Conservation (phyloP, 106 monocot species). For the Triglochin maritima region DNA sequence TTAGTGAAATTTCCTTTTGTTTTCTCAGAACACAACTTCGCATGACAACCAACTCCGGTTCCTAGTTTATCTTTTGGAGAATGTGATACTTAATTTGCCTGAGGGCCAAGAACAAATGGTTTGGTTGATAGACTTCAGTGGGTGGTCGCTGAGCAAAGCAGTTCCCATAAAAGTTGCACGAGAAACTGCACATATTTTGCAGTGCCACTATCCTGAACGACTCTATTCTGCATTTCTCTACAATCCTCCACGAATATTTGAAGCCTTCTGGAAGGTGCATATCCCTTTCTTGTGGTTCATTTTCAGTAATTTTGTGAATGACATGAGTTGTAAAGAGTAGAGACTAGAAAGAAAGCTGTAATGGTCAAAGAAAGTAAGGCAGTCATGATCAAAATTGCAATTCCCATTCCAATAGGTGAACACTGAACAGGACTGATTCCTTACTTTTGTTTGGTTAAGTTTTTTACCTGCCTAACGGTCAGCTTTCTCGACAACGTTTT, state of each 20-base stretch:
- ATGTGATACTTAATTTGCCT: conserved; percentile 61
- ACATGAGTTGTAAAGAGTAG: not conserved
- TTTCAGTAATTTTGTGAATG: not conserved
- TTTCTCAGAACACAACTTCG: conserved; percentile 51
- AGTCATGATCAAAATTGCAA: too few relatives aligned
- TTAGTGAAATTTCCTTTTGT: not conserved
- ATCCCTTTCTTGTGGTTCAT: not conserved
- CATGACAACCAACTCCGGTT: conserved; percentile 67
- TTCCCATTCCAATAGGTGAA: too few relatives aligned
- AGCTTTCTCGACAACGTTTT: too few relatives aligned
- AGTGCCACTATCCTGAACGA: conserved; percentile 64
- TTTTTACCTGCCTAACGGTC: too few relatives aligned
- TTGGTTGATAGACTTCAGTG: conserved; percentile 83
- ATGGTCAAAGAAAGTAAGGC: not conserved
- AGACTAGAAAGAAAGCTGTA: not conserved
- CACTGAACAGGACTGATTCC: too few relatives aligned
- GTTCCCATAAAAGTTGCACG: conserved; percentile 56
- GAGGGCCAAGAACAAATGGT: conserved; percentile 87
- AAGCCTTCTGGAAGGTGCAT: conserved; percentile 54
- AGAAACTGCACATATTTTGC: conserved; percentile 53
- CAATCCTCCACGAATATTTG: conserved; percentile 62
- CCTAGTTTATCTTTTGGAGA: conserved; percentile 73
- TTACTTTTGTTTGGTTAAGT: too few relatives aligned
- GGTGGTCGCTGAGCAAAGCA: conserved; percentile 65
- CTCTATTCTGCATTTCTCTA: conserved; percentile 38